Percentiles rank a stretch among this genome's conserved stretches.
These are phyloP conservation scores for Fusarium pilosicola DNA, from an alignment of 2,329 filamentous ascomycete species.

Conservation along the genomic window DNA sequence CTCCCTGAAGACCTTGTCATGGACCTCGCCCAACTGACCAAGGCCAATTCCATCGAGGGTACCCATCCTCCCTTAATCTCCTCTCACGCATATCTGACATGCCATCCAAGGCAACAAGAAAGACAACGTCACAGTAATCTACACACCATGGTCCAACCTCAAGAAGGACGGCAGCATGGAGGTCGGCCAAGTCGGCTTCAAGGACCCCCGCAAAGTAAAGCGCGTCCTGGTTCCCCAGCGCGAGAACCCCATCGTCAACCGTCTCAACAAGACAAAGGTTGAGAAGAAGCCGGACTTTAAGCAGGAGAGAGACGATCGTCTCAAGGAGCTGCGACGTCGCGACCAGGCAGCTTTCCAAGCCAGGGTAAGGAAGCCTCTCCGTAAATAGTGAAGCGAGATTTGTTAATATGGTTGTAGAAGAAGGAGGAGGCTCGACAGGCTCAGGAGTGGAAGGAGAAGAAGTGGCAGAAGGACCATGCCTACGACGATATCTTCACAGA, in stretches of 20 bases:
- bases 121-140: constrained; percentile 95
- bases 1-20: constrained; percentile 79
- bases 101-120: constrained; percentile 85
- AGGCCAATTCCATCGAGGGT: constrained; percentile 99
- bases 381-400: too few species aligned
- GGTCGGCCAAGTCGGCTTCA: constrained; percentile 93
- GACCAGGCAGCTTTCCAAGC: constrained; percentile 72
- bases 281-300: constrained; percentile 88
- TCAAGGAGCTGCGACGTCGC: constrained; percentile 75
- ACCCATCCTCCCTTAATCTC: background rate
- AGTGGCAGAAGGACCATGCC: constrained; percentile 96
- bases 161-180: constrained; percentile 97
- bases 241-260: constrained; percentile 92
- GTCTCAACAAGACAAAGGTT: constrained; percentile 95
- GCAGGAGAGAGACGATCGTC: constrained; percentile 81
- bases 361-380: constrained; percentile 60
- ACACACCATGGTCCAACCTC: constrained; percentile 97
- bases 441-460: constrained; percentile 86
- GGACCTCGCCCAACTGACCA: constrained; percentile 96
- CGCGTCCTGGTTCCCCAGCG: constrained; percentile 81
- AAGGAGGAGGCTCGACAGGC: constrained; percentile 79
- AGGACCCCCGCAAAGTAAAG: constrained; percentile 85
- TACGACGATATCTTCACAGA: constrained; percentile 93
- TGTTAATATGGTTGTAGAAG: constrained; percentile 58
- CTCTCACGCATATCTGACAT: background rate